Percentiles rank a stretch among this genome's conserved stretches.
Conservation (phyloP, 2,329 filamentous ascomycete species). For the Madurella fahalii region DNA sequence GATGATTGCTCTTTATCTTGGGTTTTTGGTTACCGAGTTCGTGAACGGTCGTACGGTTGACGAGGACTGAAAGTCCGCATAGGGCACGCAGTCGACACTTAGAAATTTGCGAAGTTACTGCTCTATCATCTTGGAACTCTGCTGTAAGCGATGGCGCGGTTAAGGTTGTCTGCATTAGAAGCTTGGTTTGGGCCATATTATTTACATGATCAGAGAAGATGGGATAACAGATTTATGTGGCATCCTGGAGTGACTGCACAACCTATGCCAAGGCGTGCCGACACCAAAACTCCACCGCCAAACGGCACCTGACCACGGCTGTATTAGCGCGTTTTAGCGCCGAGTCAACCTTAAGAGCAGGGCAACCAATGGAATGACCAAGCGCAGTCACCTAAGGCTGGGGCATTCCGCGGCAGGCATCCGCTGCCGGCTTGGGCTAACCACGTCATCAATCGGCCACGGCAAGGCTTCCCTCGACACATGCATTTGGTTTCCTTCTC, state of each 20-base stretch:
- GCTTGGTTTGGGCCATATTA: too few species aligned
- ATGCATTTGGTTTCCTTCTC: background rate
- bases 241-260: too few species aligned
- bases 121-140: too few species aligned
- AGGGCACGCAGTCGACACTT: too few species aligned
- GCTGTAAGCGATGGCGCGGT: background rate
- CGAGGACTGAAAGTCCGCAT: conserved; percentile 8
- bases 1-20: conserved; percentile 30
- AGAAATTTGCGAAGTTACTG: background rate
- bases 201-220: too few species aligned
- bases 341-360: background rate
- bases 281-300: too few species aligned
- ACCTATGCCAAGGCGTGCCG: too few species aligned
- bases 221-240: too few species aligned
- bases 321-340: background rate
- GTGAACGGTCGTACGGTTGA: conserved; percentile 16
- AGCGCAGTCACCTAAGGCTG: background rate
- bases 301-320: background rate
- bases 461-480: background rate
- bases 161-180: too few species aligned
- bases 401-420: conserved; percentile 11
- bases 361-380: conserved; percentile 8
- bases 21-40: conserved; percentile 28
- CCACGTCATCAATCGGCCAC: conserved; percentile 20
- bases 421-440: conserved; percentile 2